Evolutionary conservation across 2,329 filamentous ascomycete genomes (phyloP), one percentile per base, ranked within the genome.

Genomic region (Xylaria sp.): DNA sequence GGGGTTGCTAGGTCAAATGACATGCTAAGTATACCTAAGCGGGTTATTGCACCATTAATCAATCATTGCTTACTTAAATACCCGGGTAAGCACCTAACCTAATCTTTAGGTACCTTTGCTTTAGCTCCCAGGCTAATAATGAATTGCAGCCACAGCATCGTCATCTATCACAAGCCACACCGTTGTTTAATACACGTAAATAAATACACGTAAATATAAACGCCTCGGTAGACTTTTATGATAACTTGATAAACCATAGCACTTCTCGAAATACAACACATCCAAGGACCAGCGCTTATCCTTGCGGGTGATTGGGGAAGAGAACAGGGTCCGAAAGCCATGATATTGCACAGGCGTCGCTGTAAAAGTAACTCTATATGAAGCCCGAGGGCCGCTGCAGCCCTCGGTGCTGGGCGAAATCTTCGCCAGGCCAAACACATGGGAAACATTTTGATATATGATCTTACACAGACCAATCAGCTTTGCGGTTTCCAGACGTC

Each of bases 1-100:
- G 40, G 21, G 32, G 9, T 21, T 40, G 27, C 40, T 13, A 23
- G 42, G 62, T 64, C 62, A 58, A 64, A 58, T 64, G 62, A 58
- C 42, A 29, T 9, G 61, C 53, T 54, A 25, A 9, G 21, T 54
- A 62, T 55, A 37, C 10, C 29, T 48, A 23, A 23, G 44, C 21
- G 1, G 21, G 44, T 18, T 18, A 54, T 53, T 27, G 32, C 51
- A 37, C 51, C 51, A 37, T 16, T 1, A 23, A 18, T 5, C 6
- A 44, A 18, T n/a, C 40, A n/a, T 42, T 42, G 32, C 32, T 35
- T 40, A 40, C 37, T 40, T 40, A 40, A 13, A 13, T 40, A 40
- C n/a, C n/a, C n/a, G n/a, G 35, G 37, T 42, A 21, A 18, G 18
- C 21, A 47, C 16, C n/a, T 23, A 48, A 42, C n/a, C 44, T 48